These are phyloP conservation scores for Pichia cephalocereana DNA, from an alignment of 805 yeast genomes.

Conservation along the genomic window DNA sequence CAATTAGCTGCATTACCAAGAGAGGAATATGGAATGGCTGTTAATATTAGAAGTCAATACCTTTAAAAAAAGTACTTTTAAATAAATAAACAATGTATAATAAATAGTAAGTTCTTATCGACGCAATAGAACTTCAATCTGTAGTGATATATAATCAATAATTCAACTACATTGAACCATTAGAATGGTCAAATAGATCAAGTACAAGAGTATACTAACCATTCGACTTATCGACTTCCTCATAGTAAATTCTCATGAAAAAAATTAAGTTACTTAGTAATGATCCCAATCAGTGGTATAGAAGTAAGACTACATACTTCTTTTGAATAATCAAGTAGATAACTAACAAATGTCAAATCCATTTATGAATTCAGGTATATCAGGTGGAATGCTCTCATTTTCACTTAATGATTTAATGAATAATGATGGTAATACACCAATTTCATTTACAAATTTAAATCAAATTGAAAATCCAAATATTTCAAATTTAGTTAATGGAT, in stretches of 20 bases:
- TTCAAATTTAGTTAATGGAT: background rate
- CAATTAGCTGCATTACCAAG: conserved; percentile 42
- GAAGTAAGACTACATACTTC: too few relatives aligned
- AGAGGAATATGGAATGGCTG: conserved; percentile 47
- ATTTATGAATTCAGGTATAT: background rate
- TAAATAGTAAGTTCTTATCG: too few relatives aligned
- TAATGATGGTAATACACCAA: background rate
- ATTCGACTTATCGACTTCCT: too few relatives aligned
- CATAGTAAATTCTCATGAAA: too few relatives aligned
- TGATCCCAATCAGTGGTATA: too few relatives aligned
- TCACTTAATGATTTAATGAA: background rate
- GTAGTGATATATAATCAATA: too few relatives aligned
- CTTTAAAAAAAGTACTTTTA: conserved; percentile 14
- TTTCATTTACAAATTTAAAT: background rate
- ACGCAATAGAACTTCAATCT: background rate
- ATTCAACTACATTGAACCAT: too few relatives aligned
- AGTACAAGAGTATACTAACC: too few relatives aligned
- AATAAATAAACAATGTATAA: too few relatives aligned
- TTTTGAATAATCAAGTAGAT: too few relatives aligned
- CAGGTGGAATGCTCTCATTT: background rate
- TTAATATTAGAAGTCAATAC: conserved; percentile 46
- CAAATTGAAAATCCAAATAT: background rate
- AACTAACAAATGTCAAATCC: background rate
- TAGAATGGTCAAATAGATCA: too few relatives aligned
- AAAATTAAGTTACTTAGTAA: too few relatives aligned